phyloP scores from a whole-genome alignment of 2,329 filamentous ascomycete species.

The Cadophora gregata region DNA sequence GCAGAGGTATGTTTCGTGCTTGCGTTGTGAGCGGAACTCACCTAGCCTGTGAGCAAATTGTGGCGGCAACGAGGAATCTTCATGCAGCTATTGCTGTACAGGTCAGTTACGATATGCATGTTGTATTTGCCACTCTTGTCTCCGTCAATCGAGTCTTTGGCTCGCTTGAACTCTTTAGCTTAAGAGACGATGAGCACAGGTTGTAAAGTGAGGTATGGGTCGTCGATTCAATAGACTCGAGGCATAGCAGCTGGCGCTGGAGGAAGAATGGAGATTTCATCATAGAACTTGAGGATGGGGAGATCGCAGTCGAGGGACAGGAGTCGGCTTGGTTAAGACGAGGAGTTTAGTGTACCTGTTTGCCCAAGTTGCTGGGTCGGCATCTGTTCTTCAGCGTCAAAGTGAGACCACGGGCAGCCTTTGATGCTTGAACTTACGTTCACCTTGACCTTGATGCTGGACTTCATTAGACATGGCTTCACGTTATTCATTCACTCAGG shows the following conservation, averaged over 20 bases:
- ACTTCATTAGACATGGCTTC: conserved; percentile 51
- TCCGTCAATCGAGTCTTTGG: conserved; percentile 39
- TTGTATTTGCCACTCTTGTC: conserved; percentile 50
- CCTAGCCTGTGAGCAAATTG: conserved; percentile 58
- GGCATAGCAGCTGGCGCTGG: conserved; percentile 68
- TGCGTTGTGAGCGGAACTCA: conserved; percentile 59
- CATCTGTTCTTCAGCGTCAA: conserved; percentile 61
- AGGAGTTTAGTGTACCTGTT: conserved; percentile 40
- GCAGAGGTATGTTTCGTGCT: conserved; percentile 57
- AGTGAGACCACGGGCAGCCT: conserved; percentile 48
- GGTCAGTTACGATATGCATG: conserved; percentile 59
- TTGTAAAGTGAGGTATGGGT: conserved; percentile 62
- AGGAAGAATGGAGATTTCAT: conserved; percentile 74
- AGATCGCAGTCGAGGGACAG: conserved; percentile 50
- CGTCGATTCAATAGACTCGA: conserved; percentile 72
- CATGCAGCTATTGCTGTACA: conserved; percentile 56
- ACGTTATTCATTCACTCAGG: conserved; percentile 52
- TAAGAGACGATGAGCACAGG: conserved; percentile 67
- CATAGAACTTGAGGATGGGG: conserved; percentile 66
- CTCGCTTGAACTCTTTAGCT: conserved; percentile 54
- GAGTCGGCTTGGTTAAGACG: conserved; percentile 40
- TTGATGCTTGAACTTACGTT: neutral
- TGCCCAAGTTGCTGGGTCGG: conserved; percentile 51
- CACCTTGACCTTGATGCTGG: conserved; percentile 47
- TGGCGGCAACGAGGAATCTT: conserved; percentile 63